Conservation (phyloP, 129 eudicot species). For the Centaurea solstitialis region DNA sequence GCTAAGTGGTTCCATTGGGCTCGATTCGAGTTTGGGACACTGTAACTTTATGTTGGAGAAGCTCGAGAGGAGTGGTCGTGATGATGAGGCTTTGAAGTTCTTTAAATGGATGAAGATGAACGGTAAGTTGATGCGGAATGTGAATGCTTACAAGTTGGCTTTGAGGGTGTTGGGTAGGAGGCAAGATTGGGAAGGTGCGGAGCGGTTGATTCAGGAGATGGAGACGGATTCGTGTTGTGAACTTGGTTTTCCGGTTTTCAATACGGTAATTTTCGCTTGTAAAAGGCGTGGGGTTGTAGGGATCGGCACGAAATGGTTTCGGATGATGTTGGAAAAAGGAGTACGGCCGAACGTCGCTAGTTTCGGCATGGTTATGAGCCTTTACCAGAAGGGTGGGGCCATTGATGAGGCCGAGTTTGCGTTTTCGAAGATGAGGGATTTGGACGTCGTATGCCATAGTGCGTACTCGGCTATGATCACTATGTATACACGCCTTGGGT, state of each 20-base stretch:
- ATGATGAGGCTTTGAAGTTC: conserved; percentile 50
- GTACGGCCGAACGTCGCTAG: conserved; percentile 86
- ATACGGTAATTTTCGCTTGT: conserved; percentile 83
- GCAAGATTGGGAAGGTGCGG: conserved; percentile 82
- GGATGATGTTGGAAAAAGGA: conserved; percentile 65
- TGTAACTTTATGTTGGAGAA: conserved; percentile 64
- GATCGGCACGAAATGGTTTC: conserved; percentile 69
- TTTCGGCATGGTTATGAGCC: conserved; percentile 90
- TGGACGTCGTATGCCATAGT: conserved; percentile 49
- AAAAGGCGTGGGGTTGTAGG: conserved; percentile 57
- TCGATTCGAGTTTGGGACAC: conserved; percentile 39
- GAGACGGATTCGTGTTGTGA: conserved; percentile 52
- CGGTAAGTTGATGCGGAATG: conserved; percentile 66
- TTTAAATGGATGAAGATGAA: conserved; percentile 78
- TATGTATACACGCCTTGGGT: conserved; percentile 75
- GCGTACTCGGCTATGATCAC: conserved; percentile 97
- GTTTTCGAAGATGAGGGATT: conserved; percentile 68
- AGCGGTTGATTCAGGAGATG: conserved; percentile 65
- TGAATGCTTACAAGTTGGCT: conserved; percentile 62
- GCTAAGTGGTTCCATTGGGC: conserved; percentile 28
- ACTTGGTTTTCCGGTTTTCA: conserved; percentile 62
- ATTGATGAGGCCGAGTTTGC: conserved; percentile 83
- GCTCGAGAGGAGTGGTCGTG: conserved; percentile 52
- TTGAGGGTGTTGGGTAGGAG: conserved; percentile 86
- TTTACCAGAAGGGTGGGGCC: conserved; percentile 70